These are phyloP conservation scores for Sclerotinia sclerotiorum DNA, from an alignment of 2,329 filamentous ascomycete species.

Conservation along the genomic window DNA sequence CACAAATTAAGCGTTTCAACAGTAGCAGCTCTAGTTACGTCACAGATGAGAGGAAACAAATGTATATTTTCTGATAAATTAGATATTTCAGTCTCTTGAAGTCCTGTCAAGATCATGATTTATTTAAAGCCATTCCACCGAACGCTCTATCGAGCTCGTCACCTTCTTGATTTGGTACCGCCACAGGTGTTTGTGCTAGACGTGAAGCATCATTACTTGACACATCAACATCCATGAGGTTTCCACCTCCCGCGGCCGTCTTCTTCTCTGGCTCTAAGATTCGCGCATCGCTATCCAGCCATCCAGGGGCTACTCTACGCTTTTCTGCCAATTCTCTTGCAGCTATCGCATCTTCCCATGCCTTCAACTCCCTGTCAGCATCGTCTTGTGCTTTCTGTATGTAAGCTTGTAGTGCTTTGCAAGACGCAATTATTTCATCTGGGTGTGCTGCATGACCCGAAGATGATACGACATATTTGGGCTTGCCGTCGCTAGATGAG, in stretches of 20 bases:
- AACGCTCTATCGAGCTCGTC: slow-evolving; percentile 55
- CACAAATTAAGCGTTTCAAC: slow-evolving; percentile 1
- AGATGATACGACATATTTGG: slow-evolving; percentile 72
- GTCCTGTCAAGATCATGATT: slow-evolving; percentile 22
- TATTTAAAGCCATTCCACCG: slow-evolving; percentile 47
- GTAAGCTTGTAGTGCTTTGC: slow-evolving; percentile 74
- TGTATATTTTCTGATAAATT: neutral
- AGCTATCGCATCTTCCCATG: slow-evolving; percentile 66
- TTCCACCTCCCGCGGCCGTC: slow-evolving; percentile 22
- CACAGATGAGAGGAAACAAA: slow-evolving; percentile 1
- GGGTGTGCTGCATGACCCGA: slow-evolving; percentile 84
- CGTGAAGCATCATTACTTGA: slow-evolving; percentile 38
- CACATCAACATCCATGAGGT: slow-evolving; percentile 40
- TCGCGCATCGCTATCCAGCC: slow-evolving; percentile 72
- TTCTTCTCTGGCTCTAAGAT: slow-evolving; percentile 66
- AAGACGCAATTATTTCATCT: slow-evolving; percentile 80
- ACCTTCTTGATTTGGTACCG: slow-evolving; percentile 47
- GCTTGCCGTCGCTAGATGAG: slow-evolving; percentile 48
- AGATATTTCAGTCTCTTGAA: neutral
- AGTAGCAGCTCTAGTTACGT: slow-evolving; percentile 8
- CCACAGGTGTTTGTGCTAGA: slow-evolving; percentile 41
- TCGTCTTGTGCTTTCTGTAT: slow-evolving; percentile 67
- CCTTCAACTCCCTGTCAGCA: slow-evolving; percentile 64
- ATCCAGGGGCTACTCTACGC: slow-evolving; percentile 74
- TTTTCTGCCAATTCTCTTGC: slow-evolving; percentile 75